Base-by-base conservation (phyloP, 2,329 filamentous ascomycete genomes). In the Cercospora canescens region DNA sequence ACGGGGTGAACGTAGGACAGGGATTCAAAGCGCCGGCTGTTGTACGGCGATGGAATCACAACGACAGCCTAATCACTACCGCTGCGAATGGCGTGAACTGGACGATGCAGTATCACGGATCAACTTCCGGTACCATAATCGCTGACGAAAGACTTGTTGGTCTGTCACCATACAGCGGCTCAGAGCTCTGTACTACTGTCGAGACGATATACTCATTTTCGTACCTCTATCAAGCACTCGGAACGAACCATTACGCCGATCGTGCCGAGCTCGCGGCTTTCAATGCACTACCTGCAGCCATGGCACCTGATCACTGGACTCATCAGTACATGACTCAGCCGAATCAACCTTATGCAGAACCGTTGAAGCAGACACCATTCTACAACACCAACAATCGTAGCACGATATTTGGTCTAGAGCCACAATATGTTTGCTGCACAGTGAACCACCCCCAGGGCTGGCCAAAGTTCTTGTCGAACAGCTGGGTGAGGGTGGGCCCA, bases 371-470 rank as follows among this genome's bases (percentile, higher is more conserved):
- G 48, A 77, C 76, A 7, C 83, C 81, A 0, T 87, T 85, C 72
- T 86, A 77, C 62, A 85, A 85, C 62, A 81, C 83, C 26, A 80
- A 82, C 57, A 75, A 73, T 5, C 72, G 74, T 30, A 81, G 81
- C 2, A 79, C 83, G 41, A 83, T 82, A 0, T 87, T 83, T 70
- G 85, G 84, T 1, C 75, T 86, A 14, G 84, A 86, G 63, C 83
- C 83, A 2, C 80, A 84, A 35, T 86, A 81, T 58, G 82, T 83
- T 1, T 88, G 85, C 74, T 88, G 86, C 69, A 86, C 85, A 1
- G 86, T 88, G 65, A 88, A 88, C 64, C 84, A 87, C 68, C 82
- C 81, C 1, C 85, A 87, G 70, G 86, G 83, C 8, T 86, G 83
- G 67, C 85, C 86, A 0, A 87, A 87, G 68, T 87, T 85, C 63